Base-by-base conservation (phyloP, 1,284 basidiomycete genomes). In the Ganoderma lucidum region DNA sequence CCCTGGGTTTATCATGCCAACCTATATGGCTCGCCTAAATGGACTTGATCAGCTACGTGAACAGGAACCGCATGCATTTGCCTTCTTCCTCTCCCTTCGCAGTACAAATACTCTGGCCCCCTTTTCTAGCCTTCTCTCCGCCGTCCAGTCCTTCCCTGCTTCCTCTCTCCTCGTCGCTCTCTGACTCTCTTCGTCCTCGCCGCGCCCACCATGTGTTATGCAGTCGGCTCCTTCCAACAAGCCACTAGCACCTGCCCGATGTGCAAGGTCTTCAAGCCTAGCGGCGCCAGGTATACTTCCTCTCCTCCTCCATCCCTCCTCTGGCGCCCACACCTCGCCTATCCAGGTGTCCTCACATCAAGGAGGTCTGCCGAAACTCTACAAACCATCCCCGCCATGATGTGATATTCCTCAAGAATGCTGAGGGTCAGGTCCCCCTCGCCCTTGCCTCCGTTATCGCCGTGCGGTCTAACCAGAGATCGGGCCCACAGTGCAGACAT, bases 241-340 rank as follows among this genome's bases (percentile, higher is more conserved):
- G 85, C 87, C 35, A 86, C 86, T 53, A 85, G 84, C 67, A 85
- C 85, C 67, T 94, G 93, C 79, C 90, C 91, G 6, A 93, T 94
- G 92, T 94, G 93, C 86, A 92, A 88, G 82, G 90, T 93, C 71
- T 93, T 91, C 83, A 87, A 83, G 83, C 89, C 79, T 78, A 90
- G 81, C 69, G 80, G 78, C 75, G 76, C 87, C 71, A 89, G 87
- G 91, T 91, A 67, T 65, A 60, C 70, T 53, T 55, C 69, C 28
- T 60, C 67, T 74, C 70, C 48, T 72, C 61, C 70, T 67, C 68
- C 71, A 42, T 32, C 70, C 41, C 61, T 28, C 64, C 53, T 60
- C 66, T 67, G 66, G 68, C 70, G 63, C 65, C 72, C 72, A 72
- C 74, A 72, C 70, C 62, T 65, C 74, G 69, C 67, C 67, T 62